Evolutionary conservation across 2,329 filamentous ascomycete species (phyloP), one percentile per base, ranked within the genome.

Genomic region (Cadophora malorum): DNA sequence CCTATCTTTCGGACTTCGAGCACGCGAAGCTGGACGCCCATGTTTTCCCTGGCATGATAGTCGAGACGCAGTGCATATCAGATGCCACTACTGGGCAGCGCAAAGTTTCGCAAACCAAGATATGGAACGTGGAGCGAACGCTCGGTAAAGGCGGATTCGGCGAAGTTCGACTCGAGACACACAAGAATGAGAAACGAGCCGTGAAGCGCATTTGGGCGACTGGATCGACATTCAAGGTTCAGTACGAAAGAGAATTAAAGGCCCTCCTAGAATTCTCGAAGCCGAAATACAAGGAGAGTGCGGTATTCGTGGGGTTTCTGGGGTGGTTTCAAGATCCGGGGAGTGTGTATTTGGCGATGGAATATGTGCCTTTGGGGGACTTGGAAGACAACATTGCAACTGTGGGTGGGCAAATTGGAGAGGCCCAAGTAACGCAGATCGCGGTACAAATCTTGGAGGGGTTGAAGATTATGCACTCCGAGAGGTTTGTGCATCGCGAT

Each of bases 301-400:
- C 62, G 4, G 53, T 64, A 4, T 70, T 79, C 63, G 77, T 79
- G 3, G 68, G 79, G 59, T 79, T 76, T 1, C 76, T 74, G 41
- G 79, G 79, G 1, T 82, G 79, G 79, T 81, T 75, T 67, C 75
- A 80, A 59, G 68, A 71, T 58, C 25, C 66, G 1, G 69, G 72
- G 55, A 60, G 41, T 10, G 56, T 81, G 1, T 79, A 74, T 67
- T 71, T 82, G 33, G 71, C 78, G 4, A 81, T 82, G 79, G 80
- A 81, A 66, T 81, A 79, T 67, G 68, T 79, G 8, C 53, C 69
- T 25, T 65, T 74, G 58, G 79, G 80, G 3, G 77, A 81, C 70
- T 71, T 82, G 2, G 72, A 78, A 10, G 55, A 72, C 4, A 78
- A 69, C 56, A 14, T 69, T 3, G 7, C 9, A 19, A 14, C 35